Percentiles rank a stretch among this genome's conserved stretches.
Evolutionary conservation across 2,329 filamentous ascomycete genomes (phyloP).

Genomic region (Coniochaeta sp.): DNA sequence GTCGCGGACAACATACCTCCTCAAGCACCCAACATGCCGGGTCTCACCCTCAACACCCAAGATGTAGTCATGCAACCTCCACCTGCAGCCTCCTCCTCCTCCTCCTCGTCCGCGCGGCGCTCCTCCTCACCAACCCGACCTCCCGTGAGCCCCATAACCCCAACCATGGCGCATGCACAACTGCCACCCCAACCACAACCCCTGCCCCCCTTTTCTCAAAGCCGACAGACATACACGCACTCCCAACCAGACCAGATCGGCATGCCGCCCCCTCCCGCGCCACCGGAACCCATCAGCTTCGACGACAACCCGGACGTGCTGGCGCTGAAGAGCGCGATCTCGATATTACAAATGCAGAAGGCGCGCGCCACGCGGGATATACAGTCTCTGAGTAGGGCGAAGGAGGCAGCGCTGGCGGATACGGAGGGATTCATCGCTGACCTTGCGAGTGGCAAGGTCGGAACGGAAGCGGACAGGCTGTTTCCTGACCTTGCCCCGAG

Average conservation of each 20-base stretch:
- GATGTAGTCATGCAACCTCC: constrained; percentile 1
- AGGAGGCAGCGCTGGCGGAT: constrained; percentile 61
- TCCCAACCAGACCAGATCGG: constrained; percentile 37
- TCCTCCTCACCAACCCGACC: constrained; percentile 40
- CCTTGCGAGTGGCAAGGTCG: constrained; percentile 55
- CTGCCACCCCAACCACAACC: constrained; percentile 12
- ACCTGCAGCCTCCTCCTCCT: constrained; percentile 14
- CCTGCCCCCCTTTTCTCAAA: constrained; percentile 20
- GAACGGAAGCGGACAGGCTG: constrained; percentile 26
- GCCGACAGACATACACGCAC: constrained; percentile 27
- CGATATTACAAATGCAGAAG: constrained; percentile 79
- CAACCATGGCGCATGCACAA: constrained; percentile 33
- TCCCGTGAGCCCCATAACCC: constrained; percentile 49
- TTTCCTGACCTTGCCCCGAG: constrained; percentile 8
- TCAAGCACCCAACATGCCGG: constrained; percentile 17
- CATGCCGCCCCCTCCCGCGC: constrained; percentile 39
- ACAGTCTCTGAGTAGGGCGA: constrained; percentile 59
- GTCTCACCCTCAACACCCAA: constrained; percentile 20
- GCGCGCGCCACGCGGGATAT: constrained; percentile 73
- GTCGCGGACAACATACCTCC: neutral
- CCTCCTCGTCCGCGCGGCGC: no score
- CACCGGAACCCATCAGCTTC: constrained; percentile 44
- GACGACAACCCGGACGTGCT: constrained; percentile 76
- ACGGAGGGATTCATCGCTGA: constrained; percentile 67
- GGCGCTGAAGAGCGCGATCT: constrained; percentile 77